Base-by-base conservation (phyloP, 768 basidiomycete genomes). In the Crepidotus variabilis region DNA sequence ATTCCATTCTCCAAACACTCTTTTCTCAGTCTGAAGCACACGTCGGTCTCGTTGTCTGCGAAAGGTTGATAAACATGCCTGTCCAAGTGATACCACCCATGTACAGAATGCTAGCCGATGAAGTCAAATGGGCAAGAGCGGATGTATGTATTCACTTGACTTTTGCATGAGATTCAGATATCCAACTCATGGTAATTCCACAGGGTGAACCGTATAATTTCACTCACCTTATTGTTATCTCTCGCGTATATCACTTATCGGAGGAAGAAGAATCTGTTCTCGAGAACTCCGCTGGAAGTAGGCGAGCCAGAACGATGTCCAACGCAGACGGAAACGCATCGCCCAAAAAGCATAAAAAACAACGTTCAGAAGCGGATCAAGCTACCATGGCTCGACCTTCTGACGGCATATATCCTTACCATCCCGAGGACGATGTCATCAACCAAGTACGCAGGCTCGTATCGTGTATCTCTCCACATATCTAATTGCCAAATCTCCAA, bases 41-140 rank as follows among this genome's bases (percentile, higher is more conserved):
- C 58, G 83, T 96, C 47, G 96, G 92, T 1, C 78, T 97, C 16
- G 78, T 98, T 8, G 76, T 99, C 60, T 90, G 87, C 60, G 93
- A 97, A 69, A 80, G 96, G 0, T 76, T 98, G 51, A 79, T 97
- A 61, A 99, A 98, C 69, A 95, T 99, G 87, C 96, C 96, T 0
- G 88, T 94, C 13, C 92, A 98, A 63, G 84, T 94, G 34, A 80
- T 95, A 8, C 89, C 94, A 5, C 94, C 93, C 1, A 88, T 97
- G 86, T 98, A 95, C 70, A 78, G 78, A 46, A 94, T 98, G 90
- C 78, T 98, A 21, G 73, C 77, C 0, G 85, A 90, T 48, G 96
- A 99, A 69, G 75, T 97, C n/a, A 75, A 84, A 35, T 84, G 78
- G 74, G 90, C 90, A 2, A 70, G 82, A 35, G 76, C 80, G 50